phyloP scores from a whole-genome alignment of 2,329 filamentous ascomycete species.

The Coccinonectria pachysandricola region DNA sequence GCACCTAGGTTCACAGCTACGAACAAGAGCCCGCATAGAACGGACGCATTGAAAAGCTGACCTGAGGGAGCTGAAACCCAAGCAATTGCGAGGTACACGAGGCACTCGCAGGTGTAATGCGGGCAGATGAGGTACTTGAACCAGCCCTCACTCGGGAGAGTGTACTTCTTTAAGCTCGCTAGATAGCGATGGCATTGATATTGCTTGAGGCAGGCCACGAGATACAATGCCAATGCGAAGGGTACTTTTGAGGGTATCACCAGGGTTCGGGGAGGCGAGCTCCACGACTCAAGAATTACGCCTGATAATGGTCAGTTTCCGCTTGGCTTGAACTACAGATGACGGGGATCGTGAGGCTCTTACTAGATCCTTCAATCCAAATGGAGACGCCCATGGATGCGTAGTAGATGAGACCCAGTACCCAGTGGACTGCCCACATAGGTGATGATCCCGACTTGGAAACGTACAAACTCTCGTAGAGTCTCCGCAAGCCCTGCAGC shows the following conservation, averaged over 20 bases:
- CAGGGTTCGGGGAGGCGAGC: slow-evolving; percentile 8
- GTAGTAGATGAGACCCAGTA: slow-evolving; percentile 72
- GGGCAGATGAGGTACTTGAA: slow-evolving; percentile 71
- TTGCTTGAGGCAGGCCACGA: slow-evolving; percentile 62
- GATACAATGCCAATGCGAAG: slow-evolving; percentile 51
- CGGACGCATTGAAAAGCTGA: slow-evolving; percentile 57
- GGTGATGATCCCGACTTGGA: slow-evolving; percentile 51
- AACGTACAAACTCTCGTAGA: slow-evolving; percentile 64
- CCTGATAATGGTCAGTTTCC: slow-evolving; percentile 17
- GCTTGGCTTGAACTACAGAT: no score
- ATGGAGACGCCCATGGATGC: slow-evolving; percentile 59
- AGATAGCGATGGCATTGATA: slow-evolving; percentile 63
- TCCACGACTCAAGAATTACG: slow-evolving; percentile 25
- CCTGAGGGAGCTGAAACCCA: slow-evolving; percentile 62
- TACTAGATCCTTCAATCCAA: slow-evolving; percentile 76
- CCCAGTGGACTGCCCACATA: slow-evolving; percentile 83
- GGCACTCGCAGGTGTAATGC: slow-evolving; percentile 83
- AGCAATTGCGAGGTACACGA: slow-evolving; percentile 72
- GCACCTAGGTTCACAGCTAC: slow-evolving; percentile 70
- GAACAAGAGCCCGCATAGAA: slow-evolving; percentile 61
- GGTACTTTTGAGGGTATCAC: slow-evolving; percentile 16
- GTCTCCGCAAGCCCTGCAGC: slow-evolving; percentile 61
- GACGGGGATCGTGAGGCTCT: slow-evolving; percentile 6
- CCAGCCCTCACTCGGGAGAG: slow-evolving; percentile 60
- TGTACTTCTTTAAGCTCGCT: slow-evolving; percentile 67